Base-by-base conservation (phyloP, 345 rosid genomes). In the Melaleuca alternifolia region DNA sequence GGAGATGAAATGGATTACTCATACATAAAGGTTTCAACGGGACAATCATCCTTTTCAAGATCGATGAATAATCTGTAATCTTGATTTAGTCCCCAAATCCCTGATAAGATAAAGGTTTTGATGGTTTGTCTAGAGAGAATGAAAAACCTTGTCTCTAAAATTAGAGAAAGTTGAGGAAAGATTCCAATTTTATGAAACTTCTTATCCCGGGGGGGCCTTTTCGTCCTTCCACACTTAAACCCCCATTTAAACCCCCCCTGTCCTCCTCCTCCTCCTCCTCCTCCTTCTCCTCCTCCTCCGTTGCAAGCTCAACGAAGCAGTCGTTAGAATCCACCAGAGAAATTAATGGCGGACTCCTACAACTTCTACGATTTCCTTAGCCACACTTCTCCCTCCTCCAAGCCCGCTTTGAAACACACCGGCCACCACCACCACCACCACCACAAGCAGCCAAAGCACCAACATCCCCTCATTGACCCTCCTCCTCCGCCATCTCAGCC, bases 361-460 rank as follows among this genome's bases (percentile, higher is more conserved):
- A 76, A 54, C 87, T 46, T 86, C 84, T 79, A 86, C 54, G 87
- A 86, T 51, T 86, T 86, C 87, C 61, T 86, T 21, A 71, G 81
- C 48, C 81, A 71, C 81, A 71, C 81, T 24, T 71, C 81, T 71
- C 81, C 81, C 48, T 71, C 81, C 26, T 71, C 81, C 48, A 71
- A 18, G 81, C 81, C 81, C 18, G 48, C 81, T 71, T 10, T 21
- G 81, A 71, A 71, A 41, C 26, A 71, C 48, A 3, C 48, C 79
- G 79, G 79, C 81, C 81, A 71, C 48, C 48, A 33, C 48, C 79
- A 71, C 79, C 41, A 15, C 75, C 48, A 21, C 48, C 81, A 21
- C 87, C 79, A 41, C 85, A 62, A 2, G 71, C 87, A 77, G 71
- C 65, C 81, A 26, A 61, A 44, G 50, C 77, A 57, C 51, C 86